phyloP scores from a whole-genome alignment of 352 stramenopile species.

The Phytophthora pinifolia region DNA sequence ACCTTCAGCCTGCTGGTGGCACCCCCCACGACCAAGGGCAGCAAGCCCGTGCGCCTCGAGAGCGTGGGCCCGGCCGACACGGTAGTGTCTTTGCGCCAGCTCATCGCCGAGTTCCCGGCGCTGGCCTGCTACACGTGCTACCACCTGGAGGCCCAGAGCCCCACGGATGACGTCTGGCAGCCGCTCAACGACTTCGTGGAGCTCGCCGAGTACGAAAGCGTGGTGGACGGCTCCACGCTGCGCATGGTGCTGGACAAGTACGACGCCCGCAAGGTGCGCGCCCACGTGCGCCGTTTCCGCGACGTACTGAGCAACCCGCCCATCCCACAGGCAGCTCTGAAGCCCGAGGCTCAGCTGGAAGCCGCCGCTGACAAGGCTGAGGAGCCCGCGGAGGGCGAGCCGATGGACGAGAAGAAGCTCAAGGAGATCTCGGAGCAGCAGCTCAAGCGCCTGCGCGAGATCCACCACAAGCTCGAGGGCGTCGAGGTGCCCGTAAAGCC shows the following conservation, averaged over 20 bases:
- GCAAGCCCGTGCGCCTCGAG: conserved; percentile 55
- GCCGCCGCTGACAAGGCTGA: conserved; percentile 20
- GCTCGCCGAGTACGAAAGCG: conserved; percentile 76
- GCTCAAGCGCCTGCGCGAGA: conserved; percentile 74
- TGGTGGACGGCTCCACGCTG: conserved; percentile 62
- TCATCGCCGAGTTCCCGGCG: conserved; percentile 80
- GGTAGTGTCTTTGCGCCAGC: conserved; percentile 79
- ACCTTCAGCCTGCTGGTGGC: conserved; percentile 59
- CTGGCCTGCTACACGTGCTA: conserved; percentile 89
- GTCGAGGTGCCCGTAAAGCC: conserved; percentile 66
- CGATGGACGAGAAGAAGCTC: conserved; percentile 53
- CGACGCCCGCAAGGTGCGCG: conserved; percentile 80
- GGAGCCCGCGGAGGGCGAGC: conserved; percentile 14
- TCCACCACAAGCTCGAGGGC: conserved; percentile 81
- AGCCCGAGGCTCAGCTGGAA: conserved; percentile 28
- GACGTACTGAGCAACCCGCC: conserved; percentile 82
- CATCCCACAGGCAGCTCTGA: conserved; percentile 54
- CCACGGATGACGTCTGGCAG: conserved; percentile 33
- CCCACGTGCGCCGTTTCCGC: conserved; percentile 82
- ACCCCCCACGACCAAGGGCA: conserved; percentile 32
- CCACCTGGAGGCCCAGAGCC: conserved; percentile 60
- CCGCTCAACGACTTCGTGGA: conserved; percentile 87
- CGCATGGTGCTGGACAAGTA: conserved; percentile 89
- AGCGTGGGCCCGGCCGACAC: conserved; percentile 75
- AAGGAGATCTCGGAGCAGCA: conserved; percentile 83